Conservation (phyloP, 2,329 filamentous ascomycete genomes). For the Alternaria incomplexa region DNA sequence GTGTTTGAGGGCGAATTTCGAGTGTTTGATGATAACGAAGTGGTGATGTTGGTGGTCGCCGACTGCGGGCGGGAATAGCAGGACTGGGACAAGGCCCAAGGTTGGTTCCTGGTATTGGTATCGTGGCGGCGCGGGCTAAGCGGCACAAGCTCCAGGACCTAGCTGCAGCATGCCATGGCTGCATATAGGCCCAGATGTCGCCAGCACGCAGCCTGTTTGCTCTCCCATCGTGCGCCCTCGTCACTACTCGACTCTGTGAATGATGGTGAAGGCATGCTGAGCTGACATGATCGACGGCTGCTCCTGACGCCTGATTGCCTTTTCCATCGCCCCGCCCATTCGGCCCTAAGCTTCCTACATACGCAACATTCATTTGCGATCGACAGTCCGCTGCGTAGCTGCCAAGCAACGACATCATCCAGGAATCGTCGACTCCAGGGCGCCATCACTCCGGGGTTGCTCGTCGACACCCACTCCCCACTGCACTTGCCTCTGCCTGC, state of each 20-base stretch:
- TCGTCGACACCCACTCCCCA: conserved; percentile 11
- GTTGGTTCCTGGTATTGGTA: conserved; percentile 14
- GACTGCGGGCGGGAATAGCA: conserved; percentile 2
- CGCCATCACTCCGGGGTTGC: conserved; percentile 26
- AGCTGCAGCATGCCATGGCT: conserved; percentile 18
- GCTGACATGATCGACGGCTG: conserved; percentile 17
- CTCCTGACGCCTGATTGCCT: conserved; percentile 11
- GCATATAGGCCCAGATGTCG: conserved; percentile 15
- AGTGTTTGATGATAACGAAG: conserved; percentile 1
- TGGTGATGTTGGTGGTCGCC: background rate
- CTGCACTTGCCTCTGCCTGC: conserved; percentile 8
- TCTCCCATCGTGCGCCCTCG: background rate
- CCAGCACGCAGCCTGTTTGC: conserved; percentile 6
- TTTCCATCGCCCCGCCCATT: conserved; percentile 21
- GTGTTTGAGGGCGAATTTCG: background rate
- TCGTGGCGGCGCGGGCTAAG: conserved; percentile 20
- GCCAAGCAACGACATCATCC: conserved; percentile 38
- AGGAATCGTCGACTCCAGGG: conserved; percentile 3
- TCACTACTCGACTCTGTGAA: background rate
- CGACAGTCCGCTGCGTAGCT: conserved; percentile 5
- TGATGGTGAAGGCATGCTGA: conserved; percentile 12
- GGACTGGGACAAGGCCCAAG: background rate
- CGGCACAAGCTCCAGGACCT: conserved; percentile 25
- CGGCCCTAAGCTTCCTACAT: conserved; percentile 24
- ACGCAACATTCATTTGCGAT: conserved; percentile 20